A percentile compares a stretch with the other conserved stretches of the same genome.
Conservation (phyloP, 768 basidiomycete genomes). For the Mycena vulgaris region DNA sequence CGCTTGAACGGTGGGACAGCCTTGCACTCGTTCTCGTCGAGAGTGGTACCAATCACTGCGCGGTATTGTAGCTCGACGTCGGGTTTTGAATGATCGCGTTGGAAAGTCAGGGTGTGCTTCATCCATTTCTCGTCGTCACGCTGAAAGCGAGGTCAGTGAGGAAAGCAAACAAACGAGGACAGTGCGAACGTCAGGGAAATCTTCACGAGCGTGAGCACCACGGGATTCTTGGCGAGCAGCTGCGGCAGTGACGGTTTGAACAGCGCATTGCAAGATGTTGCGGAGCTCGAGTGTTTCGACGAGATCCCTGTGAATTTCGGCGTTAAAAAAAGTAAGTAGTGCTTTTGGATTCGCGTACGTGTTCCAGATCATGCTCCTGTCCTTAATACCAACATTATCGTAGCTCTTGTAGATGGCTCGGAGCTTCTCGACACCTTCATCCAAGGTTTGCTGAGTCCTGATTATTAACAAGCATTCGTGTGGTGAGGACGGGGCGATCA, state of each 20-base stretch:
- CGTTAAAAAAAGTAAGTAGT: constrained; percentile 2
- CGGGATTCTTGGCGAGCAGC: constrained; percentile 97
- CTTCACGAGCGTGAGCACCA: constrained; percentile 98
- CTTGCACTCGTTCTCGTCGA: constrained; percentile 98
- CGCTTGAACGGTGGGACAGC: constrained; percentile 98
- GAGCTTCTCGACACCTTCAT: constrained; percentile 94
- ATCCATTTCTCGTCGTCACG: constrained; percentile 96
- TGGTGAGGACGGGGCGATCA: neutral
- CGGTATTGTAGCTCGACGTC: constrained; percentile 94
- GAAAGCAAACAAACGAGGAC: neutral
- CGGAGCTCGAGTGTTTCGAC: constrained; percentile 97
- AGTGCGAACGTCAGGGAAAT: constrained; percentile 87
- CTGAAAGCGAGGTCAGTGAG: constrained; percentile 50
- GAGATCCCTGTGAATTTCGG: constrained; percentile 76
- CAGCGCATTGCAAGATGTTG: constrained; percentile 94
- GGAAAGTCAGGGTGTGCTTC: constrained; percentile 97
- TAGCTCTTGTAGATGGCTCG: constrained; percentile 90
- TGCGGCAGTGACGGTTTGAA: constrained; percentile 95
- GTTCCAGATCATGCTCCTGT: constrained; percentile 99
- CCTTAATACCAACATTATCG: constrained; percentile 95
- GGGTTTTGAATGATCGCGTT: constrained; percentile 79
- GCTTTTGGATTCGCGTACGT: constrained; percentile 71
- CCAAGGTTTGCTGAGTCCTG: constrained; percentile 90
- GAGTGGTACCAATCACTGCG: constrained; percentile 84
- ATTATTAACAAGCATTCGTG: neutral